Evolutionary conservation across 495 filamentous ascomycete genomes (phyloP).

Genomic region (Parathielavia appendiculata): DNA sequence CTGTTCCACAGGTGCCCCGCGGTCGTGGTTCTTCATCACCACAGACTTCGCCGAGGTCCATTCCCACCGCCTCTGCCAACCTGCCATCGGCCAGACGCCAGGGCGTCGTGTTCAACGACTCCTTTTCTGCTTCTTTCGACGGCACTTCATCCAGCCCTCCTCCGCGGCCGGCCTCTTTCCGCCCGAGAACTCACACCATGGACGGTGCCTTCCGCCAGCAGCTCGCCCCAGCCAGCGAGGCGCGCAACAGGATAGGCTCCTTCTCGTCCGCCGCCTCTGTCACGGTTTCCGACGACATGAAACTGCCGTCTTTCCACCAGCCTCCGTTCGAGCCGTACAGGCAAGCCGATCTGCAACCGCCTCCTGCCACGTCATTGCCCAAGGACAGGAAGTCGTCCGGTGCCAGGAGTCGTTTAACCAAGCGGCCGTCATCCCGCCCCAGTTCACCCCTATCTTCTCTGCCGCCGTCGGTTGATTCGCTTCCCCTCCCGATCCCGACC

Average conservation of each 20-base stretch:
- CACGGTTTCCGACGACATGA: constrained; percentile 38
- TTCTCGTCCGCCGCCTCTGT: constrained; percentile 48
- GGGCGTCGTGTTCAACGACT: constrained; percentile 50
- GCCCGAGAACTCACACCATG: constrained; percentile 51
- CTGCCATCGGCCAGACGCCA: constrained; percentile 36
- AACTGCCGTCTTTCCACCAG: constrained; percentile 27
- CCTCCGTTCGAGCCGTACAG: constrained; percentile 39
- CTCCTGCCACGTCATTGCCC: constrained; percentile 21
- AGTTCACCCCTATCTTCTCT: constrained; percentile 44
- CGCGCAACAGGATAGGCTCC: constrained; percentile 49
- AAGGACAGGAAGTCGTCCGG: constrained; percentile 42
- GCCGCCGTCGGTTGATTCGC: constrained; percentile 49
- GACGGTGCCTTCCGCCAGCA: constrained; percentile 47
- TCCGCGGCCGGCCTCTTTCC: constrained; percentile 33
- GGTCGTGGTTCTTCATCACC: constrained; percentile 34
- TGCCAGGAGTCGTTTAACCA: constrained; percentile 41
- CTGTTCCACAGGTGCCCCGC: constrained; percentile 28
- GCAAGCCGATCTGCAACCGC: constrained; percentile 34
- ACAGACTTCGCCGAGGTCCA: constrained; percentile 43
- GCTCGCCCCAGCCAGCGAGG: constrained; percentile 34
- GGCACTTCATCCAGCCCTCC: constrained; percentile 36
- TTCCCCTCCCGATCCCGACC: constrained; percentile 53
- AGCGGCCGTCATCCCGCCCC: constrained; percentile 45
- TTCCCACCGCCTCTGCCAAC: constrained; percentile 26
- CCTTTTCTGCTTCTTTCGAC: constrained; percentile 40